These are phyloP conservation scores for Hemileccinum rubropunctum DNA, from an alignment of 768 basidiomycete genomes.

Conservation along the genomic window DNA sequence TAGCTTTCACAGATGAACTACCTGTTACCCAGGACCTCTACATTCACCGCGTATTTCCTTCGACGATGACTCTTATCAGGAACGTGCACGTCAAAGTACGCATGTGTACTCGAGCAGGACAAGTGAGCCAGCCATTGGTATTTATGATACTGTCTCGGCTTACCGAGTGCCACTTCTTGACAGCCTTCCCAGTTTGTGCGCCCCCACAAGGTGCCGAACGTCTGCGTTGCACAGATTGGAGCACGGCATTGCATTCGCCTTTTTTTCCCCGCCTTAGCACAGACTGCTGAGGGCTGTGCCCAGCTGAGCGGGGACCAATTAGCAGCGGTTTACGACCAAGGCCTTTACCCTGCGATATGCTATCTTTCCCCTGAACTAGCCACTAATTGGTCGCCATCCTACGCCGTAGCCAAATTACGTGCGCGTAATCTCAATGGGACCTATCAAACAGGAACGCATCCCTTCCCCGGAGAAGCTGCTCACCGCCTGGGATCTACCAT, in stretches of 20 bases:
- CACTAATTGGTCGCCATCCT: slow-evolving; percentile 4
- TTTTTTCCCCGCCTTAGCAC: too few species aligned
- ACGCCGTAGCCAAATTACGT: neutral
- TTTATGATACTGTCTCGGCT: too few species aligned
- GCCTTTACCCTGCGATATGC: too few species aligned
- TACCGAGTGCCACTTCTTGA: too few species aligned
- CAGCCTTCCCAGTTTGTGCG: too few species aligned
- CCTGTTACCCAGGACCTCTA: neutral
- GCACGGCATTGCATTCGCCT: neutral
- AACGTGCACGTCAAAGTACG: neutral
- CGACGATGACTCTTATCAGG: neutral
- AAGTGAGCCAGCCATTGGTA: too few species aligned
- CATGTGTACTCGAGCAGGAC: neutral
- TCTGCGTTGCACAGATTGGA: too few species aligned
- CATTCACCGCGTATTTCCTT: neutral
- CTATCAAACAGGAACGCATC: slow-evolving; percentile 1
- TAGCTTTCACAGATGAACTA: neutral
- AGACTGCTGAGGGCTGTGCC: too few species aligned
- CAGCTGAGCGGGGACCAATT: too few species aligned
- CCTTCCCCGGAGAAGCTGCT: neutral
- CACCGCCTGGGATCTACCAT: neutral
- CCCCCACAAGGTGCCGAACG: too few species aligned
- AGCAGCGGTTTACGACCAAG: too few species aligned
- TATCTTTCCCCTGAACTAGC: neutral
- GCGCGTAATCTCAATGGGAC: slow-evolving; percentile 2